Evolutionary conservation across 2,329 filamentous ascomycete genomes (phyloP).

Genomic region (Trichoderma asperellum): DNA sequence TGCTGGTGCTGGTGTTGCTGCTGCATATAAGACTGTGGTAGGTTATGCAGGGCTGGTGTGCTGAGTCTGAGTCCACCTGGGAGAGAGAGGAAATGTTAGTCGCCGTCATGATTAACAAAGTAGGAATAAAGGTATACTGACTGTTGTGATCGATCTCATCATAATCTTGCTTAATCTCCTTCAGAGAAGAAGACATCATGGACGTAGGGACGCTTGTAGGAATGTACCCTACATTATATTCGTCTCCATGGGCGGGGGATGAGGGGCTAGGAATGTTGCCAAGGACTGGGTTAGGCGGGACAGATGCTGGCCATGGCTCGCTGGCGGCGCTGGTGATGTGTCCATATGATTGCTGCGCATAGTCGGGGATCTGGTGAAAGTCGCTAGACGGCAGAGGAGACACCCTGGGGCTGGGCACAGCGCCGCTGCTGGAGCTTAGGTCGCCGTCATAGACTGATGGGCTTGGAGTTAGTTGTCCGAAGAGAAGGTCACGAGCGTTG

Average conservation of each 20-base stretch:
- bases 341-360: constrained; percentile 45
- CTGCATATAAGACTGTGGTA: constrained; percentile 38
- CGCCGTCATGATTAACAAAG: constrained; percentile 31
- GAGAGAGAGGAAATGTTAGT: constrained; percentile 28
- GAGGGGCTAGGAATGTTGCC: constrained; percentile 58
- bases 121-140: constrained; percentile 31
- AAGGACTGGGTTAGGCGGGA: constrained; percentile 47
- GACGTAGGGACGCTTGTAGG: constrained; percentile 53
- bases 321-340: constrained; percentile 48
- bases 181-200: constrained; percentile 45
- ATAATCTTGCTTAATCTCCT: constrained; percentile 48
- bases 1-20: constrained; percentile 36
- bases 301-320: constrained; percentile 51
- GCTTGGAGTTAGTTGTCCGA: constrained; percentile 33
- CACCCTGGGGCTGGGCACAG: constrained; percentile 50
- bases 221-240: constrained; percentile 53
- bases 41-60: constrained; percentile 32
- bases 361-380: constrained; percentile 50
- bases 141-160: constrained; percentile 44
- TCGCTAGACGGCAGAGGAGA: constrained; percentile 52
- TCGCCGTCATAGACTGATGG: constrained; percentile 49
- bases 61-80: constrained; percentile 39
- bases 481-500: constrained; percentile 26
- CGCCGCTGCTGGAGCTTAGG: constrained; percentile 45
- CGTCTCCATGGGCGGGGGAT: constrained; percentile 53